Evolutionary conservation across 2,329 filamentous ascomycete species (phyloP), one percentile per base, ranked within the genome.

Genomic region (Ascochyta rabiei): DNA sequence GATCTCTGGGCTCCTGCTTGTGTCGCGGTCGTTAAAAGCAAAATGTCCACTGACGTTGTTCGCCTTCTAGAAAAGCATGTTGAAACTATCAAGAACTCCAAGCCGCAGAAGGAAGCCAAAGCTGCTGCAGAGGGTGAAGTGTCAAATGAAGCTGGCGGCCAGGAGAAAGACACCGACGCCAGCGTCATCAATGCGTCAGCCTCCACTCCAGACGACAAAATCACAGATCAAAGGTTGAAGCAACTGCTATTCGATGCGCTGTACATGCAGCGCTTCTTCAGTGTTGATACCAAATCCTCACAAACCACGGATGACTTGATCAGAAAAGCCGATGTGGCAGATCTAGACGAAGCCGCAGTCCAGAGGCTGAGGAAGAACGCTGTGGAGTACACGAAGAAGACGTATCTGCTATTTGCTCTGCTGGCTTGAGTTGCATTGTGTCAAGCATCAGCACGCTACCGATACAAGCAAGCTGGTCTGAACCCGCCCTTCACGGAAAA

Each of bases 1-100:
- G 93, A 97, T 71, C 74, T 97, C 2, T 98, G 93, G 93, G 92
- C 88, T 48, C 82, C 85, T 2, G 79, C 81, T 2, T 89, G 90
- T 0, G 83, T 93, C 1, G 64, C 66, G 0, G 77, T 79, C 0
- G 67, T 96, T 59, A 95, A 91, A 75, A 69, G 66, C n/a, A 71
- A 79, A 40, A 68, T 91, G 6, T 72, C 78, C 6, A 73, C 75
- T 37, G 76, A 81, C 43, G 70, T 93, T 1, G 75, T 74, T n/a
- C 76, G 39, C 13, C 9, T 64, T 0, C 43, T 66, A 28, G 24
- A 54, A 28, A 35, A 56, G 72, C 78, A 48, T 61, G 86, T 50
- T 67, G 60, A 71, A 8, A 30, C 44, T 7, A 50, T 67, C n/a
- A 56, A 55, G 24, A 34, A 39, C 3, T 31, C 41, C 2, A 16